Evolutionary conservation across 1,284 basidiomycete species (phyloP), one percentile per base, ranked within the genome.

Genomic region (Inonotus obliquus): DNA sequence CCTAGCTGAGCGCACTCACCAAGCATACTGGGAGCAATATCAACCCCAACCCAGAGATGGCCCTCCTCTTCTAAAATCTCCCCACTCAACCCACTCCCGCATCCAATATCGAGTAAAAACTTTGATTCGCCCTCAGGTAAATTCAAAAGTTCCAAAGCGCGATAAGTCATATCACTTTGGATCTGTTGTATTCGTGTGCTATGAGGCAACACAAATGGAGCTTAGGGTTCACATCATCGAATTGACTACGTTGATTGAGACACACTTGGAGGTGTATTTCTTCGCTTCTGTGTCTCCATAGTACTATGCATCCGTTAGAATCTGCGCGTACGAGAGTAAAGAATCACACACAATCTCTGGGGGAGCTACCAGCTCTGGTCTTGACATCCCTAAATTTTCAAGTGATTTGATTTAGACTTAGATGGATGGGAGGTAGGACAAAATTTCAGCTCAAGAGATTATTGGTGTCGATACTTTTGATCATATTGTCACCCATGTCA

Each of bases 141-240:
- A 68, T 87, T 91, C 49, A 99, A 80, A 6, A 99, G 82, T 72
- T 99, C 96, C 48, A 99, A 76, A 1, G 96, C 96, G 64, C 97
- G 85, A 69, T 96, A 91, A 4, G 96, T 98, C 97, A 99, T 99
- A 68, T 97, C 91, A 5, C 95, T 91, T 74, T 99, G 97, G 65
- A 99, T 96, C 69, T 91, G 90, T 73, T 99, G 96, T 66, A 98
- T 94, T 62, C 97, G 94, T 25, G 96, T 88, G 75, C 94, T 96
- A 66, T 38, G 62, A 35, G 61, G 51, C 47, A 54, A 60, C 56
- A 59, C 59, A 56, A 57, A 17, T 23, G 48, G 29, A 29, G 25
- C n/a, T 48, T 27, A n/a, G 38, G 41, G 23, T 35, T 65, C 47
- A 62, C 57, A 48, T 27, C 48, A 25, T 32, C 6, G 27, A 19